Conservation (phyloP, 2,329 filamentous ascomycete species). For the Boeremia lycopersici region DNA sequence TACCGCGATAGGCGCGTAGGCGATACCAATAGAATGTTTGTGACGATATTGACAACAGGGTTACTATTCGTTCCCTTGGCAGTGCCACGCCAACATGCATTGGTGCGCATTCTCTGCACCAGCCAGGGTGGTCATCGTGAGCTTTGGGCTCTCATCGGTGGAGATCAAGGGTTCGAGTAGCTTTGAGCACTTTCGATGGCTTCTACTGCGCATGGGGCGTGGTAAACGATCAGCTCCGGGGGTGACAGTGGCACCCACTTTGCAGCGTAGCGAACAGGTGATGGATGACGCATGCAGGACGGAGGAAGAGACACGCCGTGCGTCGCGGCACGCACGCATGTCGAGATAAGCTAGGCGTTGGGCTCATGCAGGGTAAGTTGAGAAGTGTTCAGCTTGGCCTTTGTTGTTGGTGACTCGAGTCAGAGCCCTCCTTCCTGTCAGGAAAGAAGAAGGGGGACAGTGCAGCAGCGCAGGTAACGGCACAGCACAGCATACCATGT, state of each 20-base stretch:
- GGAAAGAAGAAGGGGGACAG: constrained; percentile 5
- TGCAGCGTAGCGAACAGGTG: constrained; percentile 14
- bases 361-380: not conserved
- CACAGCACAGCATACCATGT: constrained; percentile 5
- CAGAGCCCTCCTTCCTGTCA: constrained; percentile 3
- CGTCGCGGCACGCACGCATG: not conserved
- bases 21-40: not conserved
- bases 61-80: not conserved
- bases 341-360: not conserved
- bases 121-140: not conserved
- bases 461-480: constrained; percentile 9
- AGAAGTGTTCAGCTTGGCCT: not conserved
- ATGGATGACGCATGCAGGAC: constrained; percentile 13
- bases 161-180: not conserved
- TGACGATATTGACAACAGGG: not conserved
- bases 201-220: not conserved
- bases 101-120: not conserved
- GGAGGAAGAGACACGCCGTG: not conserved
- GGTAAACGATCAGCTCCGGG: not conserved
- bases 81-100: not conserved
- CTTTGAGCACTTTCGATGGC: not conserved
- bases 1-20: constrained; percentile 2
- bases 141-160: not conserved
- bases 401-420: constrained; percentile 4
- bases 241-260: constrained; percentile 6